Conservation (phyloP, 2,329 filamentous ascomycete genomes). For the Aspergillus brunneoviolaceus region DNA sequence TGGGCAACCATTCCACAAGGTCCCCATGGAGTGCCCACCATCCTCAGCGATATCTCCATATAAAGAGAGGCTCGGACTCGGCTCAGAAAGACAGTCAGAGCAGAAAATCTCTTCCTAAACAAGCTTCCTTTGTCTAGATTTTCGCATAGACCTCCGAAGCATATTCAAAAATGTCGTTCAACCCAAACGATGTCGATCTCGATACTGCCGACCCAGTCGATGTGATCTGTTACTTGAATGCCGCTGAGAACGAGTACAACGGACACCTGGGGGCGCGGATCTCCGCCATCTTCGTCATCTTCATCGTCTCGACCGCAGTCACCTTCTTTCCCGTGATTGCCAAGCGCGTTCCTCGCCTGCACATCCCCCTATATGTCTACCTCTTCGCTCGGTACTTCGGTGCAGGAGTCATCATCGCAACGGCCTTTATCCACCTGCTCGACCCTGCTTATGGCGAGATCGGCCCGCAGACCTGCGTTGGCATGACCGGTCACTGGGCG, state of each 20-base stretch:
- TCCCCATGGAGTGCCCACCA: constrained; percentile 1
- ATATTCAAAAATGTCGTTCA: constrained; percentile 8
- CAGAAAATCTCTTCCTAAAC: background rate
- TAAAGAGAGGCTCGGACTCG: background rate
- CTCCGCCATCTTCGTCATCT: constrained; percentile 16
- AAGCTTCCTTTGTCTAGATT: background rate
- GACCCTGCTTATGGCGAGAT: constrained; percentile 16
- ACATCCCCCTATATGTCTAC: constrained; percentile 13
- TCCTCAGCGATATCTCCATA: background rate
- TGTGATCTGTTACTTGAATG: constrained; percentile 12
- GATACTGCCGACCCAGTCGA: constrained; percentile 10
- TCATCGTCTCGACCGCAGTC: constrained; percentile 12
- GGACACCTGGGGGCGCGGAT: constrained; percentile 13
- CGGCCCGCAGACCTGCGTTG: constrained; percentile 14
- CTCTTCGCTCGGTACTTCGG: constrained; percentile 17
- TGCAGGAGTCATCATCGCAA: constrained; percentile 15
- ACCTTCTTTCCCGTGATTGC: constrained; percentile 17
- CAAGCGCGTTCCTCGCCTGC: constrained; percentile 8
- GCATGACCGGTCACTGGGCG: constrained; percentile 16
- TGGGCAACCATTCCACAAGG: constrained; percentile 1
- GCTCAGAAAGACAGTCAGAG: background rate
- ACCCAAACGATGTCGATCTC: constrained; percentile 12
- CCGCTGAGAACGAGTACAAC: constrained; percentile 13
- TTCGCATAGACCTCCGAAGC: background rate
- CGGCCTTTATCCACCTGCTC: constrained; percentile 17